Evolutionary conservation across 169 alveolate species (phyloP), one percentile per base, ranked within the genome.

Genomic region (Plasmodium falciparum): DNA sequence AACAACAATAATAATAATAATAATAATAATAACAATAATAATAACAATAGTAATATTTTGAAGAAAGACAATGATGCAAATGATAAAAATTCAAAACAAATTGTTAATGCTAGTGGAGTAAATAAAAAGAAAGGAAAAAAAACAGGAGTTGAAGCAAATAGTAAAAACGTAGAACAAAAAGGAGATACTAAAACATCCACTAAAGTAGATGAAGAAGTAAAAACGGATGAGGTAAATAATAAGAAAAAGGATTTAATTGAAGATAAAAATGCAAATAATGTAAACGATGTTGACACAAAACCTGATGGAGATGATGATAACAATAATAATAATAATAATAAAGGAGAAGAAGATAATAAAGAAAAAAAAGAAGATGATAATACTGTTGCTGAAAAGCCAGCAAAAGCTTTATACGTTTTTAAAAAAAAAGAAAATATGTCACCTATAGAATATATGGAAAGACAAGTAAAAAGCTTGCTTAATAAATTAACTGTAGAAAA

Each of bases 401-500:
- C 89, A 13, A 78, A 78, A 22, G 89, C 89, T 49, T 24, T 78
- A 12, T 78, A 78, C 13, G 89, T 78, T 4, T 78, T 78, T 78
- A 78, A 78, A 49, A 89, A 74, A 72, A 88, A 88, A 56, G 88
- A 90, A 39, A 89, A 88, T 15, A 85, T 93, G 58, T 89, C 88
- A 52, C 93, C 95, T 12, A 83, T 85, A 76, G 97, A 95, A 63
- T 93, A 90, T 86, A 92, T 95, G 66, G 91, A 92, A 78, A 75
- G 98, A 49, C 94, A 94, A 26, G 95, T 95, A 63, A 96, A 97
- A 73, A 93, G 97, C 20, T 88, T 95, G 59, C 93, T 97, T 29
- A 97, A 97, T 72, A 97, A 97, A 88, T 93, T 97, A 74, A 97
- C 98, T 0, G 95, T 97, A 20, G 98, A 97, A 75, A 97, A 97